These are phyloP conservation scores for Coniochaeta prunicola DNA, from an alignment of 2,329 filamentous ascomycete genomes.

Conservation along the genomic window DNA sequence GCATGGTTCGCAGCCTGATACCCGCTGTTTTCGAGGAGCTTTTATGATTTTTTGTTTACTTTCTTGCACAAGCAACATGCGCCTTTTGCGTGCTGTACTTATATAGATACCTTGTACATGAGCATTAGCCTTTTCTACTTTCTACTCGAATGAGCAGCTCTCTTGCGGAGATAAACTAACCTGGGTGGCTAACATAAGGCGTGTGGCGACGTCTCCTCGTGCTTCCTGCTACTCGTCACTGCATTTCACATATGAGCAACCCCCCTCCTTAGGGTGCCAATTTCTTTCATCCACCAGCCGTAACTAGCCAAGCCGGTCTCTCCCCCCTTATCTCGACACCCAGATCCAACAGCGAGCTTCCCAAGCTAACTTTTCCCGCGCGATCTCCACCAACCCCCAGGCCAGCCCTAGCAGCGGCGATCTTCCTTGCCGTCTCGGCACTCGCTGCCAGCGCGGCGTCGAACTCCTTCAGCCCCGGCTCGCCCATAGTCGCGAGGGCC, in stretches of 20 bases:
- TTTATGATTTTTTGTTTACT: neutral
- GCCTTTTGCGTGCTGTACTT: neutral
- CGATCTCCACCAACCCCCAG: constrained; percentile 18
- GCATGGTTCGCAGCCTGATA: neutral
- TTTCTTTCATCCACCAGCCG: neutral
- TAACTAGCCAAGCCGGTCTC: neutral
- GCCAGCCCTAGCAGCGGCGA: constrained; percentile 37
- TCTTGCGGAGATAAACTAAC: neutral
- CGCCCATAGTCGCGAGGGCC: constrained; percentile 66
- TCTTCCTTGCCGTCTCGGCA: constrained; percentile 42
- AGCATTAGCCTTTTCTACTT: neutral
- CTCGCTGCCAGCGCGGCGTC: constrained; percentile 75
- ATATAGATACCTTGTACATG: constrained; percentile 1
- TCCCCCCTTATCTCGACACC: neutral
- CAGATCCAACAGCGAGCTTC: neutral
- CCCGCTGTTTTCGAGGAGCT: neutral
- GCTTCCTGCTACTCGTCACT: neutral
- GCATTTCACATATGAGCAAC: neutral
- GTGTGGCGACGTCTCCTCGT: neutral
- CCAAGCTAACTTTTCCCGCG: neutral
- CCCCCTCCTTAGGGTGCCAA: neutral
- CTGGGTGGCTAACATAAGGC: neutral
- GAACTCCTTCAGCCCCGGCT: constrained; percentile 60
- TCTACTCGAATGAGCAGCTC: neutral
- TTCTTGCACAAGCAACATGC: neutral